Evolutionary conservation across 495 filamentous ascomycete genomes (phyloP), one percentile per base, ranked within the genome.

Genomic region (Lentithecium fluviatile): DNA sequence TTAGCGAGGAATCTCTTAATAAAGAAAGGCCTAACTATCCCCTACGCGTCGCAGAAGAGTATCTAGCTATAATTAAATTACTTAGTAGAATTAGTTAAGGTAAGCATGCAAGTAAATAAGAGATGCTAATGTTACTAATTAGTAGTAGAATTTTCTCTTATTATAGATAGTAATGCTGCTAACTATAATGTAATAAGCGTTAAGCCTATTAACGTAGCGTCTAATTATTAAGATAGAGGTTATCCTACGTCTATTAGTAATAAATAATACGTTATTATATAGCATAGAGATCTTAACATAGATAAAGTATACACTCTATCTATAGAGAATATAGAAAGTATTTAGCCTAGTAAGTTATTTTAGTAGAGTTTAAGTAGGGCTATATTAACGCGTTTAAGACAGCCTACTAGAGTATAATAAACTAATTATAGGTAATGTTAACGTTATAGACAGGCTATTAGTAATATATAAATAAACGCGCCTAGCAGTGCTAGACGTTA

Each of bases 71-170:
- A 38, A 52, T 47, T 20, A 23, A 40, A 19, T 61, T 61, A 45
- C 47, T 61, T 45, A 25, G 47, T 45, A 25, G 58, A 61, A 61
- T 38, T 25, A 53, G 49, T 53, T 40, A 46, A 61, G 58, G 49
- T 48, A 53, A 37, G 47, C 34, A 46, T 61, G n/a, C 19, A 32
- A 32, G 29, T 32, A 10, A 10, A 32, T 32, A 3, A n/a, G 29
- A 3, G 3, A 10, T 32, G 29, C 29, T 11, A 52, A 38, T 60
- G n/a, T 43, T 53, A 61, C 50, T 52, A 61, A 53, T 47, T 61
- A 7, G 19, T 40, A 24, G 46, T 36, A 61, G 58, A 61, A 61
- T 61, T 53, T 61, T 42, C 54, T 48, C 42, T 54, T 23, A 40
- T 54, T 54, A 42, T 56, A 29, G 38, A 56, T 20, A 54, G 51